Evolutionary conservation across 768 basidiomycete species (phyloP).

Genomic region (Termitomyces sp.): DNA sequence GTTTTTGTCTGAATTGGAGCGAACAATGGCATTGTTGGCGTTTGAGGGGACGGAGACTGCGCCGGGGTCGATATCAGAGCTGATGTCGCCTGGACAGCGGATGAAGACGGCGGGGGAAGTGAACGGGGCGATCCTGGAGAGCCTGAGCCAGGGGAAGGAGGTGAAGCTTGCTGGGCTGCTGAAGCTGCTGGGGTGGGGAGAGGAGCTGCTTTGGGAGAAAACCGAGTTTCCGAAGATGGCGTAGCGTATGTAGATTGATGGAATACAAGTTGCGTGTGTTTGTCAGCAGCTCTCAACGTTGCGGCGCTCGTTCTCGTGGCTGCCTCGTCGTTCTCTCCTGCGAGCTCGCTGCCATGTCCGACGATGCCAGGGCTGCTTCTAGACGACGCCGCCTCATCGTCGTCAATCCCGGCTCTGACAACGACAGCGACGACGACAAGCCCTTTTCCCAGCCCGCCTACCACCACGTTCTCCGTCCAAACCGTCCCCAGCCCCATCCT

Average conservation of each 20-base stretch:
- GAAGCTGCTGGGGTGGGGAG: slow-evolving; percentile 87
- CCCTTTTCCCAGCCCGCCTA: not conserved
- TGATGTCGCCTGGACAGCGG: slow-evolving; percentile 83
- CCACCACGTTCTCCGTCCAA: not conserved
- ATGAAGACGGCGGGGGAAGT: slow-evolving; percentile 95
- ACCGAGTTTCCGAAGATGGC: slow-evolving; percentile 77
- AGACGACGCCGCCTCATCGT: slow-evolving; percentile 47
- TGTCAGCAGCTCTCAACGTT: slow-evolving; percentile 11
- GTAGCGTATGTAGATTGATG: slow-evolving; percentile 16
- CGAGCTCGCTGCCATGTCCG: slow-evolving; percentile 45
- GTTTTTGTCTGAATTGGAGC: slow-evolving; percentile 88
- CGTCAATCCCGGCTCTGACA: slow-evolving; percentile 56
- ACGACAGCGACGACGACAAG: slow-evolving; percentile 26
- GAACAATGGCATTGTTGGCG: slow-evolving; percentile 90
- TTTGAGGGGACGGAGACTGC: slow-evolving; percentile 63
- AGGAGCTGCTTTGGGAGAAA: slow-evolving; percentile 70
- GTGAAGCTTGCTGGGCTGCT: slow-evolving; percentile 84
- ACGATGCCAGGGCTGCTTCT: slow-evolving; percentile 44
- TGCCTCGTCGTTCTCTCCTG: not conserved
- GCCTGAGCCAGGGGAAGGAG: slow-evolving; percentile 87
- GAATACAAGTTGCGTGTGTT: slow-evolving; percentile 3
- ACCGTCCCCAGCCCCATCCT: slow-evolving; percentile 10
- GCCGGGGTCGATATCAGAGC: slow-evolving; percentile 68
- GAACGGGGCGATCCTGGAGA: slow-evolving; percentile 93
- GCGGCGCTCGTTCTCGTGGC: not conserved